Conservation (phyloP, 2,329 filamentous ascomycete species). For the Paecilomyces niveus region DNA sequence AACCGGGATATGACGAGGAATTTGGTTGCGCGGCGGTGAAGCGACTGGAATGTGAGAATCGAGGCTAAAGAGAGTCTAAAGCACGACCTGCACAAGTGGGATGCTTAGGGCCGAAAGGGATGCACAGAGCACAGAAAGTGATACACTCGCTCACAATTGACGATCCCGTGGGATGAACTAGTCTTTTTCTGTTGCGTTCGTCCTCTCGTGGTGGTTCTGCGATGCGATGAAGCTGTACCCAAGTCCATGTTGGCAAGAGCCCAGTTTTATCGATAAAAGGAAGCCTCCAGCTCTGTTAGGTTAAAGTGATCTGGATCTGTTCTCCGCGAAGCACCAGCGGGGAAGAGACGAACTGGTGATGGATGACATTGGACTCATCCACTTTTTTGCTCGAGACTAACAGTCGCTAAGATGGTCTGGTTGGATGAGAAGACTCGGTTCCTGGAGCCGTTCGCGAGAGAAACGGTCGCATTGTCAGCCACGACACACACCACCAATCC, state of each 20-base stretch:
- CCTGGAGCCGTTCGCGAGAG: neutral
- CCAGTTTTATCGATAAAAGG: neutral
- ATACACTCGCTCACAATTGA: neutral
- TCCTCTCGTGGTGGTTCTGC: neutral
- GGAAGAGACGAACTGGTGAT: neutral
- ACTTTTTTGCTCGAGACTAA: neutral
- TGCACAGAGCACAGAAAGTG: neutral
- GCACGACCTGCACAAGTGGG: constrained; percentile 1
- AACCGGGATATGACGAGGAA: constrained; percentile 11
- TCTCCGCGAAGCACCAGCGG: neutral
- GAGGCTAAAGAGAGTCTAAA: constrained; percentile 1
- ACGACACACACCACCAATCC: neutral
- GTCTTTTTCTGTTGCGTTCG: neutral
- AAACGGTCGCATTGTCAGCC: neutral
- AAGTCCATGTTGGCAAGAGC: neutral
- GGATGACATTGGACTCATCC: neutral
- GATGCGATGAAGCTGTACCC: neutral
- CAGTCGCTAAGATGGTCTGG: neutral
- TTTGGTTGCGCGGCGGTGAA: constrained; percentile 25
- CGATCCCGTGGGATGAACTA: neutral
- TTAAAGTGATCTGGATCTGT: neutral
- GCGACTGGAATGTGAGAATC: constrained; percentile 4
- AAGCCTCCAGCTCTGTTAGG: neutral
- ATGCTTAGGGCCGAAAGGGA: neutral
- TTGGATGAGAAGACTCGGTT: neutral